Percentiles rank a stretch among this genome's conserved stretches.
These are phyloP conservation scores for Ottelia alismoides DNA, from an alignment of 106 monocot genomes.

Conservation along the genomic window DNA sequence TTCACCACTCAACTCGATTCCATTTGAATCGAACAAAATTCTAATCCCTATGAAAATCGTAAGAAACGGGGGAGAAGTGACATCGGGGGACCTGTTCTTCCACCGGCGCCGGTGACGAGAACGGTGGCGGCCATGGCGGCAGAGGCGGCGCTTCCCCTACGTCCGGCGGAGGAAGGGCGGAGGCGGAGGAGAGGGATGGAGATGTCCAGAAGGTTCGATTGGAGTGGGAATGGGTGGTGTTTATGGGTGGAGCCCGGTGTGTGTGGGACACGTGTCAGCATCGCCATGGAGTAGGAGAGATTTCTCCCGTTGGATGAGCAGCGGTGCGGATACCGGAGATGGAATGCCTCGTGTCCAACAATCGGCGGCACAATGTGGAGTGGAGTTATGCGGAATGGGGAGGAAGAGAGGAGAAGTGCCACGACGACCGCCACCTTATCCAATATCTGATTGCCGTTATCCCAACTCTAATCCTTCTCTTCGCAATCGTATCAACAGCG, in stretches of 20 bases:
- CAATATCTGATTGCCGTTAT: too few relatives aligned
- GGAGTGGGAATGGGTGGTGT: background rate
- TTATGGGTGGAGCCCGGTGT: background rate
- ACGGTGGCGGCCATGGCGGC: conserved; percentile 17
- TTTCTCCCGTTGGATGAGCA: too few relatives aligned
- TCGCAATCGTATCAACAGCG: too few relatives aligned
- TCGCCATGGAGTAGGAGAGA: background rate
- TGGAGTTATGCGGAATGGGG: too few relatives aligned
- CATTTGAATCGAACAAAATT: background rate
- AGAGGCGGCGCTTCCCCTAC: background rate
- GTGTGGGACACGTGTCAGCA: background rate
- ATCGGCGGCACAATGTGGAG: too few relatives aligned
- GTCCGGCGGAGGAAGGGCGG: background rate
- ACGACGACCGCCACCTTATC: too few relatives aligned
- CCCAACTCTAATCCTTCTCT: too few relatives aligned
- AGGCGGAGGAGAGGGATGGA: background rate
- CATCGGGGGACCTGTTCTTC: conserved; percentile 12
- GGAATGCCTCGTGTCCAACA: too few relatives aligned
- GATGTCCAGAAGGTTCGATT: background rate
- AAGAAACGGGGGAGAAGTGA: background rate
- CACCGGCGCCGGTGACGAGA: conserved; percentile 22
- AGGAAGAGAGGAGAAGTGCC: too few relatives aligned
- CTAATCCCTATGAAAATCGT: background rate
- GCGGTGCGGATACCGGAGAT: too few relatives aligned
- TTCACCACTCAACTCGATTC: background rate